Evolutionary conservation across 2,329 filamentous ascomycete species (phyloP), one percentile per base, ranked within the genome.

Genomic region (Colletotrichum orchidophilum): DNA sequence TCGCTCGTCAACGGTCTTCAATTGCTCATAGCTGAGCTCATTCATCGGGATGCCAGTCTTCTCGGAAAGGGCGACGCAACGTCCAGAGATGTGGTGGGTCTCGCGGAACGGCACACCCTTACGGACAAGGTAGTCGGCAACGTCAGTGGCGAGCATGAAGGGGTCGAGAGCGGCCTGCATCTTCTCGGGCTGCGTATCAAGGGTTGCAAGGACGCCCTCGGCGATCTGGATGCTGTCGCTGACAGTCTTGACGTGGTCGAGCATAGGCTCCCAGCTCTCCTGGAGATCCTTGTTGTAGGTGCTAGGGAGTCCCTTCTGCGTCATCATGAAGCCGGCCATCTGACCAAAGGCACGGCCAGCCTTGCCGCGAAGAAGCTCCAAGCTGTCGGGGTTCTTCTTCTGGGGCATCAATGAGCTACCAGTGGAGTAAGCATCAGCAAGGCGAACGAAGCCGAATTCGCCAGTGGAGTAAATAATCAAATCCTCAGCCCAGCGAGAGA

Each of bases 281-380:
- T 97, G 94, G n/a, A 97, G 83, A 80, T 97, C 94, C 83, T 97
- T 97, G 86, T 97, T 96, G 86, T 97, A 97, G 3, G 93, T 94
- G 53, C 89, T 93, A 2, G 94, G 93, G 31, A 96, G 88, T 66
- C 92, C 92, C 80, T 88, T 88, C 65, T 84, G 86, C 46, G 91
- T 93, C 83, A 91, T 91, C 88, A 94, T 94, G 74, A 96, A 83
- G 46, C 93, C 94, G 5, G 92, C 89, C 90, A 96, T 93, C 74
- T 94, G 92, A 29, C 94, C 94, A 77, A 97, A 96, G 3, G 91
- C 88, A 75, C 92, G 87, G 1, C 93, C 94, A 60, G 86, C 86
- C 84, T 96, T 96, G 59, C 93, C 93, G 13, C 93, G 88, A 58
- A 96, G 86, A 13, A 96, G 75, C 74, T 86, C 86, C 8, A 96